Percentiles rank a stretch among this genome's conserved stretches.
Conservation (phyloP, 208 protist genomes). For the Leishmania arabica region DNA sequence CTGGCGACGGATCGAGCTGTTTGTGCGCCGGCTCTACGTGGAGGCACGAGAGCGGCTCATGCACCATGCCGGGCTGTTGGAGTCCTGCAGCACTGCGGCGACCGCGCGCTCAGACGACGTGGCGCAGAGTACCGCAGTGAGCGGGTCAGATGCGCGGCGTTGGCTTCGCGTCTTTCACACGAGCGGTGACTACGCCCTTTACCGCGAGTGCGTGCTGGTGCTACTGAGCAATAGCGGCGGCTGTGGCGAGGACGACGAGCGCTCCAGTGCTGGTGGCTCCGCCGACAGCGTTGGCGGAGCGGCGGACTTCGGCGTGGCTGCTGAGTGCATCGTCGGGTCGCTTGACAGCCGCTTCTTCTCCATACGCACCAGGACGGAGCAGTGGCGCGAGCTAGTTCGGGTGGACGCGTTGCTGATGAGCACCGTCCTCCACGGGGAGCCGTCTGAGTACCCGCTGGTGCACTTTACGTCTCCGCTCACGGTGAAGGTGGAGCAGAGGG, state of each 20-base stretch:
- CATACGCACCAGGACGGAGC: constrained; percentile 7
- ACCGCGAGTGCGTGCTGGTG: constrained; percentile 50
- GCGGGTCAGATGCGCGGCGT: background rate
- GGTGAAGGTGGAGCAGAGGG: constrained; percentile 17
- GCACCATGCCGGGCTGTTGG: constrained; percentile 7
- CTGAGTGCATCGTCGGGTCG: constrained; percentile 11
- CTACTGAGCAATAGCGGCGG: constrained; percentile 11
- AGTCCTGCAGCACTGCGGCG: background rate
- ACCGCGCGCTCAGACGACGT: background rate
- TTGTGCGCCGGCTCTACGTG: constrained; percentile 57
- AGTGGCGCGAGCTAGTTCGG: constrained; percentile 30
- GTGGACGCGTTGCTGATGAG: constrained; percentile 31
- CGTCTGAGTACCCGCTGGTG: constrained; percentile 32
- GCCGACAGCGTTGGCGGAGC: background rate
- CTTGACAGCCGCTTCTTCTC: constrained; percentile 23
- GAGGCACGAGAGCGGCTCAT: constrained; percentile 52
- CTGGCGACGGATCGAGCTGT: constrained; percentile 55
- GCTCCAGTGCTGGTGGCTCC: background rate
- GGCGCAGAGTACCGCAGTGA: background rate
- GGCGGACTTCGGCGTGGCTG: background rate
- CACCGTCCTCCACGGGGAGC: constrained; percentile 18
- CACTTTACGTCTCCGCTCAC: constrained; percentile 16
- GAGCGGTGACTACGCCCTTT: constrained; percentile 34
- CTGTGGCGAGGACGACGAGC: background rate
- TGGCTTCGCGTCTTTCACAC: constrained; percentile 35